Conservation (phyloP, 1,139 yeast species). For the Scheffersomyces cryptocercus region DNA sequence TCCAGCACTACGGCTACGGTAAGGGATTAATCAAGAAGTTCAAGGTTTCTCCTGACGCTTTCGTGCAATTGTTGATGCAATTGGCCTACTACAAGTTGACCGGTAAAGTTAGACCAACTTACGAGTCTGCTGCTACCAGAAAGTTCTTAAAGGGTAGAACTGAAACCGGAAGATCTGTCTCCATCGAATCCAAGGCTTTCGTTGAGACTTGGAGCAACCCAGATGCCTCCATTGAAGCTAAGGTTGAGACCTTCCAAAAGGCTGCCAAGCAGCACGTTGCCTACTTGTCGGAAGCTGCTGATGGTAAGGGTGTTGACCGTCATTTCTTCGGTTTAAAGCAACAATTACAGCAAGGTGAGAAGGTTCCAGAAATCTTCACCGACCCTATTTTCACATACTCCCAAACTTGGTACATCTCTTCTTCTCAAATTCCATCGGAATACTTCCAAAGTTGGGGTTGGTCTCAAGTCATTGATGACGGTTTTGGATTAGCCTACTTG, state of each 20-base stretch:
- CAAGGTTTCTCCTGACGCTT: slow-evolving; percentile 77
- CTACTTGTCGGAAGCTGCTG: slow-evolving; percentile 76
- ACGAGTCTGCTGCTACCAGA: slow-evolving; percentile 95
- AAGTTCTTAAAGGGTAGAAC: slow-evolving; percentile 89
- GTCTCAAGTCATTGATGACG: slow-evolving; percentile 94
- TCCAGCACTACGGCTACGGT: slow-evolving; percentile 75
- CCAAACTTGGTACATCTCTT: slow-evolving; percentile 80
- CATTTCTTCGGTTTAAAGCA: slow-evolving; percentile 89
- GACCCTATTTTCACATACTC: slow-evolving; percentile 81
- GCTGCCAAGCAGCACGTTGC: slow-evolving; percentile 77
- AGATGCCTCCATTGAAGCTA: slow-evolving; percentile 54
- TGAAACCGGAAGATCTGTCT: slow-evolving; percentile 90
- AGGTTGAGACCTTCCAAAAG: slow-evolving; percentile 66
- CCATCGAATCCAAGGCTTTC: slow-evolving; percentile 71
- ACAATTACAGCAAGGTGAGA: slow-evolving; percentile 60
- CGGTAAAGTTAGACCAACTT: slow-evolving; percentile 85
- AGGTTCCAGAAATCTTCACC: slow-evolving; percentile 67
- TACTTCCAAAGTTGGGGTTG: slow-evolving; percentile 93
- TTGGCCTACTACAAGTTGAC: slow-evolving; percentile 77
- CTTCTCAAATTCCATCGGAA: slow-evolving; percentile 90
- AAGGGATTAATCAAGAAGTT: slow-evolving; percentile 67
- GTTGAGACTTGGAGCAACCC: slow-evolving; percentile 75
- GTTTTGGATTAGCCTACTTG: slow-evolving; percentile 94
- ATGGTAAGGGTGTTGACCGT: slow-evolving; percentile 91
- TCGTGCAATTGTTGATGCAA: slow-evolving; percentile 73